phyloP scores from a whole-genome alignment of 495 filamentous ascomycete species.

The Penicillium samsonianum region DNA sequence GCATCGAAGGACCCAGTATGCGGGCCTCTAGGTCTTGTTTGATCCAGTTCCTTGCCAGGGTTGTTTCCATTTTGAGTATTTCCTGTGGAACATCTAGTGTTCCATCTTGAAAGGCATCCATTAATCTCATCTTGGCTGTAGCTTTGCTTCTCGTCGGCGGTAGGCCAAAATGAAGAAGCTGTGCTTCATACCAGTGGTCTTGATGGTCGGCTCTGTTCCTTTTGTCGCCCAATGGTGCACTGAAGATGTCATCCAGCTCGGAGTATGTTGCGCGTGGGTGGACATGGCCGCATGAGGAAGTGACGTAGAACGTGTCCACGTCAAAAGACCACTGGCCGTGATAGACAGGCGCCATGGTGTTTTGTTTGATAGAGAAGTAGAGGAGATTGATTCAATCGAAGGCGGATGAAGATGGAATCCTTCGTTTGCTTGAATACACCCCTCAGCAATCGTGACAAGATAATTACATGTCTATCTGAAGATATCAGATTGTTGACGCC shows the following conservation, averaged over 20 bases:
- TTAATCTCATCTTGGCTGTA: constrained; percentile 56
- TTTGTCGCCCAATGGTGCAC: constrained; percentile 8
- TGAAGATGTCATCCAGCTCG: constrained; percentile 51
- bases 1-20: neutral
- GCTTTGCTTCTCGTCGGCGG: constrained; percentile 54
- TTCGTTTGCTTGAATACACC: neutral
- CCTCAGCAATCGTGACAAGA: neutral
- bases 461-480: neutral
- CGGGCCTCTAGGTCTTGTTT: constrained; percentile 1
- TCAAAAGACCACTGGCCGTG: constrained; percentile 3
- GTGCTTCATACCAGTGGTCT: constrained; percentile 59
- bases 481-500: neutral
- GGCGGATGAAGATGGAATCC: neutral
- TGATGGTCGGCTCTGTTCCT: constrained; percentile 43
- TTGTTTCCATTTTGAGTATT: constrained; percentile 47
- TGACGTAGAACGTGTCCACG: neutral
- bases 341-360: neutral
- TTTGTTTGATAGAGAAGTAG: neutral
- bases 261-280: constrained; percentile 51
- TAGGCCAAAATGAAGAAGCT: constrained; percentile 60
- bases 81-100: constrained; percentile 45
- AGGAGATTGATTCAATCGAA: neutral
- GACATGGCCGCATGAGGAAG: neutral
- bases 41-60: constrained; percentile 51
- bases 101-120: constrained; percentile 49